Base-by-base conservation (phyloP, 2,329 filamentous ascomycete genomes). In the Microdochium bolleyi region DNA sequence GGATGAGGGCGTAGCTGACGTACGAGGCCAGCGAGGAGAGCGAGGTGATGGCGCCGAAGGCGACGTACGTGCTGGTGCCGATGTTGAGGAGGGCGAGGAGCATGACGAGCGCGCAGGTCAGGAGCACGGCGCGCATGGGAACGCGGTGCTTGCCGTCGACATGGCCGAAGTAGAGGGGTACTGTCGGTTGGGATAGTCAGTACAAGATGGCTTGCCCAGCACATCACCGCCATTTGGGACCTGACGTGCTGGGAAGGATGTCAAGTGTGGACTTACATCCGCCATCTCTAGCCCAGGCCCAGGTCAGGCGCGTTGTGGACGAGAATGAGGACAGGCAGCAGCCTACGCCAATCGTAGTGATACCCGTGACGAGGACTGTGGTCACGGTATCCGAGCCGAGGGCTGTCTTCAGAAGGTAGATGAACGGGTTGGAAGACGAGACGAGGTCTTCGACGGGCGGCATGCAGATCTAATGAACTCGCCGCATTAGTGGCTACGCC, bases 21-120 rank as follows among this genome's bases (percentile, higher is more conserved):
- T 55, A 55, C 46, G 53, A 49, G 49, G 48, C 54, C 49, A 55
- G 52, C n/a, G 49, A 48, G n/a, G 52, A 53, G 3, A 55, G 44
- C 8, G 54, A 55, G n/a, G 52, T 54, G 24, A 55, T 51, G 30
- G 54, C 54, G 19, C 52, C 52, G 9, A 55, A 52, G 7, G 54
- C 54, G n/a, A 55, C 41, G 49, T 55, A 55, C 13, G 51, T 55
- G 7, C 11, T 51, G 37, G 48, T 51, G 10, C 49, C 51, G n/a
- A 55, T 32, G 41, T 55, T 55, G 34, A 55, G 53, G 3, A 55
- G 49, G 4, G 53, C 48, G 9, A 55, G 51, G 21, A 53, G 48
- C 3, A 41, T 49, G n/a, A 53, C 51, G 24, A 55, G 32, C 48
- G 49, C 24, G 5, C 37, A 51, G 14, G 53, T 55, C n/a, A 55